A percentile compares a stretch with the other conserved stretches of the same genome.
Conservation (phyloP, 768 basidiomycete genomes). For the Infundibulicybe gibba region DNA sequence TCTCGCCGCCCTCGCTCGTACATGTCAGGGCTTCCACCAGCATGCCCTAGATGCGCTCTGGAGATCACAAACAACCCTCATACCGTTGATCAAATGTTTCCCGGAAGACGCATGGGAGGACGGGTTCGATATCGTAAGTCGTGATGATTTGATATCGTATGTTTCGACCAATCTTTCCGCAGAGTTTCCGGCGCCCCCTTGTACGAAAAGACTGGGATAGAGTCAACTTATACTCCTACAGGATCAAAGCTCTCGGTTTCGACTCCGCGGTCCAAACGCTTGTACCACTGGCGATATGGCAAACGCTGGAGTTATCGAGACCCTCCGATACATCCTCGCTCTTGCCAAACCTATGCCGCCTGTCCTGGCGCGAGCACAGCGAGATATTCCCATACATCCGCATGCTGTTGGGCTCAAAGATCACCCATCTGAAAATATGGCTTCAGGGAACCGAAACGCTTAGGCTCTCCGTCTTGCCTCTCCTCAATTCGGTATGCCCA, state of each 20-base stretch:
- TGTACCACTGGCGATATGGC: background rate
- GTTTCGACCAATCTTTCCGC: background rate
- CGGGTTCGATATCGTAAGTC: too few relatives aligned
- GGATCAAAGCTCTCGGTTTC: background rate
- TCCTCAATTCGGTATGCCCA: background rate
- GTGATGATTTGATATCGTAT: background rate
- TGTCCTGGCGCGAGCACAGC: background rate
- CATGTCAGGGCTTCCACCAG: constrained; percentile 3
- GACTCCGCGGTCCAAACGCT: background rate
- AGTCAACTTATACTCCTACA: background rate
- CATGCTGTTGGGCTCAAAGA: background rate
- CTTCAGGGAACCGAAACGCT: too few relatives aligned
- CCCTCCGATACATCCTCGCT: background rate
- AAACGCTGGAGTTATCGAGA: background rate
- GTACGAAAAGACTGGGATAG: background rate
- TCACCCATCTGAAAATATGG: background rate
- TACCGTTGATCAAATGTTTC: constrained; percentile 4
- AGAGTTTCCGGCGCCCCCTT: background rate
- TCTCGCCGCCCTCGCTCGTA: constrained; percentile 1
- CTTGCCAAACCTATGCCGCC: background rate
- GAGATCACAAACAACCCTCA: background rate
- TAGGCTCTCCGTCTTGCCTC: background rate
- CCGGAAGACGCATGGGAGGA: background rate
- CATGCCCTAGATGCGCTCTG: constrained; percentile 2
- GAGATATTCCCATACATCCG: background rate